These are phyloP conservation scores for Thermothelomyces thermophilus DNA, from an alignment of 2,329 filamentous ascomycete genomes.

Conservation along the genomic window DNA sequence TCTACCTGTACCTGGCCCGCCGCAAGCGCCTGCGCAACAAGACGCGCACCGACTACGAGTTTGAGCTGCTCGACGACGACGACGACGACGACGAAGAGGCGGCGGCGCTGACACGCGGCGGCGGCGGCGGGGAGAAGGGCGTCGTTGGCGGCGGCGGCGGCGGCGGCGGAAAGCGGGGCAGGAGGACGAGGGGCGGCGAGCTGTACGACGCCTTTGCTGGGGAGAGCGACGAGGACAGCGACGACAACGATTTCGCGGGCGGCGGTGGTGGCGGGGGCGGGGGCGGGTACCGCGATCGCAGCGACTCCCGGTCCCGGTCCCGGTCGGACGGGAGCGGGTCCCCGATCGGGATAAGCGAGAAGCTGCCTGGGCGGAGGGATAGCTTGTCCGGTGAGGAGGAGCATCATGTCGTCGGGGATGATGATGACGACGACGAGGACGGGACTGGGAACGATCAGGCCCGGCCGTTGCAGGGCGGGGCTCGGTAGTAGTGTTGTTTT, in stretches of 20 bases:
- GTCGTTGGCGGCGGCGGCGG: slow-evolving; percentile 21
- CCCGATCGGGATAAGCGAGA: slow-evolving; percentile 26
- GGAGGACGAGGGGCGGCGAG: slow-evolving; percentile 67
- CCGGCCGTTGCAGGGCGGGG: slow-evolving; percentile 17
- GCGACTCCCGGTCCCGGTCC: not conserved
- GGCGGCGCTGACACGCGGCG: not conserved
- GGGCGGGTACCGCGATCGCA: slow-evolving; percentile 33
- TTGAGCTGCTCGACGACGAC: slow-evolving; percentile 82
- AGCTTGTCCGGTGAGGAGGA: slow-evolving; percentile 33
- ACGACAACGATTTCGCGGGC: slow-evolving; percentile 52
- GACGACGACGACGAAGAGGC: slow-evolving; percentile 45
- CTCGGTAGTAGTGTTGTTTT: slow-evolving; percentile 3
- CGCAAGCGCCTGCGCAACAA: slow-evolving; percentile 68
- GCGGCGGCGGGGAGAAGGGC: slow-evolving; percentile 32
- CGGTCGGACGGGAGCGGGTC: slow-evolving; percentile 10
- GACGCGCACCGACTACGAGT: slow-evolving; percentile 80
- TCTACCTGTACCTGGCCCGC: slow-evolving; percentile 74
- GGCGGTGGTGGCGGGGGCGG: slow-evolving; percentile 39
- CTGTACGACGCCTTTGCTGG: slow-evolving; percentile 97
- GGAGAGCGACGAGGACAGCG: slow-evolving; percentile 75
- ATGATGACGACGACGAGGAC: slow-evolving; percentile 29
- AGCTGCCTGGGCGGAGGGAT: slow-evolving; percentile 26
- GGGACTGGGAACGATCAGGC: slow-evolving; percentile 17
- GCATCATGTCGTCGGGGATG: slow-evolving; percentile 47
- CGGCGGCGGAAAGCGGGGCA: slow-evolving; percentile 36